These are phyloP conservation scores for Kwoniella sp. DNA, from an alignment of 768 basidiomycete species.

Conservation along the genomic window DNA sequence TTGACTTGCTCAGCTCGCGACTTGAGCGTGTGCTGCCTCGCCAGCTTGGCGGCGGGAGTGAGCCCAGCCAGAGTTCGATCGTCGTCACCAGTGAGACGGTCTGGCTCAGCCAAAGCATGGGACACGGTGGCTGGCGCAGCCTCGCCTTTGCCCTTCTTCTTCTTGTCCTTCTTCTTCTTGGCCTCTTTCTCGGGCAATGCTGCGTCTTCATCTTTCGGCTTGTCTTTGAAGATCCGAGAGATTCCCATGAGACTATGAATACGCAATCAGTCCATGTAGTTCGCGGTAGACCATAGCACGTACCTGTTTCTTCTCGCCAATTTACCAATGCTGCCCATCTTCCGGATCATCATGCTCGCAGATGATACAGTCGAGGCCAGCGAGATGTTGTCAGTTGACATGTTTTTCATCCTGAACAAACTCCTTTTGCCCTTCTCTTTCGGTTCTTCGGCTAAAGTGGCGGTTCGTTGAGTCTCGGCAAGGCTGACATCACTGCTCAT, in stretches of 20 bases:
- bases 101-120: constrained; percentile 78
- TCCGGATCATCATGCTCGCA: constrained; percentile 93
- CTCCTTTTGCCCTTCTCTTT: constrained; percentile 53
- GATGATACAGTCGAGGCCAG: constrained; percentile 89
- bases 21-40: constrained; percentile 77
- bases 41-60: constrained; percentile 83
- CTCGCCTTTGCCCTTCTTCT: constrained; percentile 54
- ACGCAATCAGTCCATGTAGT: not conserved
- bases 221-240: constrained; percentile 90
- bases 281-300: constrained; percentile 8
- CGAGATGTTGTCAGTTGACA: constrained; percentile 90
- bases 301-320: constrained; percentile 71
- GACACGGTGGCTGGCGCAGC: constrained; percentile 69
- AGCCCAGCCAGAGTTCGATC: constrained; percentile 64
- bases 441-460: constrained; percentile 42
- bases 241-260: constrained; percentile 70
- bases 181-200: constrained; percentile 52
- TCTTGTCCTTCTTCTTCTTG: constrained; percentile 44
- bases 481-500: constrained; percentile 36
- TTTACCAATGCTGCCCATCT: constrained; percentile 82
- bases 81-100: constrained; percentile 54
- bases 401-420: constrained; percentile 88
- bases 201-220: constrained; percentile 58
- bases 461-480: constrained; percentile 40
- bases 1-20: constrained; percentile 67